These are phyloP conservation scores for Suhomyces kilbournensis DNA, from an alignment of 805 yeast genomes.

Conservation along the genomic window DNA sequence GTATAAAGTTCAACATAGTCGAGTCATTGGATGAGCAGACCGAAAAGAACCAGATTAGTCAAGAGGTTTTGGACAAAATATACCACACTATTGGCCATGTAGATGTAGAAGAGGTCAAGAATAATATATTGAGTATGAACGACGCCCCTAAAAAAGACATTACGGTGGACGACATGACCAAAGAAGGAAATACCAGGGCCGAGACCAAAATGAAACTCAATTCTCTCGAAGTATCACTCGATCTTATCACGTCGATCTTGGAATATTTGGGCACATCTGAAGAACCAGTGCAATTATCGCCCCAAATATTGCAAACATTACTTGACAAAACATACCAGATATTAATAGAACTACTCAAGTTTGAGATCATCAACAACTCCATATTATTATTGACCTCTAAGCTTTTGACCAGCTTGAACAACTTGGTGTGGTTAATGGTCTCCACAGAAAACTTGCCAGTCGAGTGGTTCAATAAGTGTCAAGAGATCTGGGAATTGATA, in stretches of 20 bases:
- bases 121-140: conserved; percentile 35
- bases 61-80: conserved; percentile 19
- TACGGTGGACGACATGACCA: conserved; percentile 24
- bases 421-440: conserved; percentile 58
- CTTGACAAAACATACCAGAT: conserved; percentile 21
- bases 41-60: conserved; percentile 16
- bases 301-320: conserved; percentile 17
- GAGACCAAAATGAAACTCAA: conserved; percentile 53
- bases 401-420: conserved; percentile 66
- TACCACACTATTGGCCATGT: conserved; percentile 23
- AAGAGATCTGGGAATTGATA: conserved; percentile 29
- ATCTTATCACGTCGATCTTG: conserved; percentile 69
- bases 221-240: conserved; percentile 68
- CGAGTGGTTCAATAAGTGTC: conserved; percentile 35
- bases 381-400: conserved; percentile 46
- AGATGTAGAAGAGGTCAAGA: conserved; percentile 20
- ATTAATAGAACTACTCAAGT: conserved; percentile 39
- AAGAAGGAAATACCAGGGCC: conserved; percentile 27
- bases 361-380: conserved; percentile 26
- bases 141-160: conserved; percentile 22
- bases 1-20: conserved; percentile 40
- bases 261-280: conserved; percentile 49
- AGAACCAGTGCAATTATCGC: conserved; percentile 16
- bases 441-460: conserved; percentile 30
- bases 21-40: conserved; percentile 26